A percentile compares a stretch with the other conserved stretches of the same genome.
Evolutionary conservation across 2,329 filamentous ascomycete genomes (phyloP).

Genomic region (Curvularia sp.): DNA sequence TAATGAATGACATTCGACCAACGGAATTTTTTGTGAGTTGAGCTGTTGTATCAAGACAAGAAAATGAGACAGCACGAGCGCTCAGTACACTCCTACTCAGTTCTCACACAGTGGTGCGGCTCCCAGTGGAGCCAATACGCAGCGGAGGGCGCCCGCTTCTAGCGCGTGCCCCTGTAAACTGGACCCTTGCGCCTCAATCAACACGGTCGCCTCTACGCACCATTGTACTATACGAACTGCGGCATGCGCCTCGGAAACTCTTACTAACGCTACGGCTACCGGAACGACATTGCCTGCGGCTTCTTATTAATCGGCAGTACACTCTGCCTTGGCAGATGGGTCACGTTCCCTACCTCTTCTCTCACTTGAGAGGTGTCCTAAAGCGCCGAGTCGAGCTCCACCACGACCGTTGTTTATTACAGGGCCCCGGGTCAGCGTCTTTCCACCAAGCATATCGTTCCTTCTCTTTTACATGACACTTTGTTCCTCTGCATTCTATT

Average conservation of each 20-base stretch:
- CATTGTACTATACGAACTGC: slow-evolving; percentile 7
- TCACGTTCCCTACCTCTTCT: slow-evolving; percentile 12
- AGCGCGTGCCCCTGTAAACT: slow-evolving; percentile 11
- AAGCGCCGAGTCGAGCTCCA: slow-evolving; percentile 11
- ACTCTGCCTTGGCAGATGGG: slow-evolving; percentile 22
- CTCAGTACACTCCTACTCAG: background rate
- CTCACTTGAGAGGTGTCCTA: slow-evolving; percentile 25
- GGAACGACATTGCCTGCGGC: slow-evolving; percentile 8
- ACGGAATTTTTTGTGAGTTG: background rate
- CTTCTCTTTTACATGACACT: slow-evolving; percentile 4
- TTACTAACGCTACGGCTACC: slow-evolving; percentile 11
- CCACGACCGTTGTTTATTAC: slow-evolving; percentile 14
- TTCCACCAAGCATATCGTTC: background rate
- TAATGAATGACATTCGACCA: slow-evolving; percentile 16
- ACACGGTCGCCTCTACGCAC: slow-evolving; percentile 16
- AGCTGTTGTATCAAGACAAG: background rate
- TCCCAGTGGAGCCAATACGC: slow-evolving; percentile 6
- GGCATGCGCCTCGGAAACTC: slow-evolving; percentile 4
- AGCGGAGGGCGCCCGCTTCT: slow-evolving; percentile 9
- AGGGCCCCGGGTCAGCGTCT: slow-evolving; percentile 4
- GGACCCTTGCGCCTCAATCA: slow-evolving; percentile 9
- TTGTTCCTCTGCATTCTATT: background rate
- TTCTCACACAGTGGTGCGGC: background rate
- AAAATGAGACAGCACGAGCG: too few relatives aligned
- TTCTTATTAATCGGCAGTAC: slow-evolving; percentile 19